Conservation (phyloP, 306 rosid genomes). For the Albizia julibrissin region DNA sequence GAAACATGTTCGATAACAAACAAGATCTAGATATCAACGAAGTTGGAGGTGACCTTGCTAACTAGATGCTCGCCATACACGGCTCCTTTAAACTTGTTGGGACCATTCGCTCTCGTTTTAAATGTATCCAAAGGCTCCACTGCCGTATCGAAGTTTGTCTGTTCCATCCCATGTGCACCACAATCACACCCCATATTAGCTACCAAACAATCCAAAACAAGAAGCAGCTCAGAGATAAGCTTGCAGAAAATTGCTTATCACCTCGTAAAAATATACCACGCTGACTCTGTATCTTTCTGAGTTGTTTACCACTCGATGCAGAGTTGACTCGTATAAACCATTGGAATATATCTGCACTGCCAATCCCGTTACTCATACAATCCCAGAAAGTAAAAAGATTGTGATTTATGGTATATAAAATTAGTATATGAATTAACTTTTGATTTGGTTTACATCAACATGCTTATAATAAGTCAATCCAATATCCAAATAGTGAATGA, state of each 20-base stretch:
- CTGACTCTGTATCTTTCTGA: conserved; percentile 71
- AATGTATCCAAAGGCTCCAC: conserved; percentile 78
- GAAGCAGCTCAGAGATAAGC: background rate
- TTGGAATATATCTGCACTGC: conserved; percentile 81
- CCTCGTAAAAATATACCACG: conserved; percentile 88
- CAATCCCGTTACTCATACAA: conserved; percentile 4
- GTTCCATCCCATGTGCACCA: conserved; percentile 30
- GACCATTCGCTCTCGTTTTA: conserved; percentile 54
- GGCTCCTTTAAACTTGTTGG: conserved; percentile 58
- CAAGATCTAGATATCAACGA: conserved; percentile 29
- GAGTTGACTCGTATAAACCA: conserved; percentile 84
- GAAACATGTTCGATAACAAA: background rate
- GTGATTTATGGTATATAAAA: too few species aligned
- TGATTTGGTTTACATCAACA: too few species aligned
- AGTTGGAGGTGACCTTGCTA: conserved; percentile 68
- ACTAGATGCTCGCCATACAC: conserved; percentile 87
- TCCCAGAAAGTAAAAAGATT: background rate
- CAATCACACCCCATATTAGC: background rate
- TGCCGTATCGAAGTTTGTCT: conserved; percentile 85
- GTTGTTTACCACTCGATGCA: conserved; percentile 79
- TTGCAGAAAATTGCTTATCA: conserved; percentile 20
- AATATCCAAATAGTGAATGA: background rate
- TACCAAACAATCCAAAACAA: background rate
- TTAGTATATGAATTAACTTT: too few species aligned
- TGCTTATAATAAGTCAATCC: too few species aligned